phyloP scores from a whole-genome alignment of 2,329 filamentous ascomycete genomes.

The Cladosporium sp. region DNA sequence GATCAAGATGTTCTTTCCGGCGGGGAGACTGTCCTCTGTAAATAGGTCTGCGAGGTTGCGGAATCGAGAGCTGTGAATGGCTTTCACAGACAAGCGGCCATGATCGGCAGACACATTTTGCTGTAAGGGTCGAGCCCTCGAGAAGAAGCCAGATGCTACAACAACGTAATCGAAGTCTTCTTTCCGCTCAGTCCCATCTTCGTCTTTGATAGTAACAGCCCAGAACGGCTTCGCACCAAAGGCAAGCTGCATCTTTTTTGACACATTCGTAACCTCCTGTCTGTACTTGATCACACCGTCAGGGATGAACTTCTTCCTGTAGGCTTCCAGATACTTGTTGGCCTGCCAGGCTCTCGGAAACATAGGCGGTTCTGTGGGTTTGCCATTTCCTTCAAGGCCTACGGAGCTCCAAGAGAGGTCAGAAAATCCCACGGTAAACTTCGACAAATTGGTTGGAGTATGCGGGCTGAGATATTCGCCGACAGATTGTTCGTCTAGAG shows the following conservation, averaged over 20 bases:
- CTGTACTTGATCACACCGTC: slow-evolving; percentile 46
- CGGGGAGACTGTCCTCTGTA: slow-evolving; percentile 6
- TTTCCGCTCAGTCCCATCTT: slow-evolving; percentile 16
- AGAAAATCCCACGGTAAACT: slow-evolving; percentile 61
- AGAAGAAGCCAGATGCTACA: slow-evolving; percentile 74
- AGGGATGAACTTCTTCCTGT: slow-evolving; percentile 55
- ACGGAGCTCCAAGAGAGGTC: slow-evolving; percentile 66
- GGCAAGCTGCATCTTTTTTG: not conserved
- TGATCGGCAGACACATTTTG: slow-evolving; percentile 38
- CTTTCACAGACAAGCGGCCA: slow-evolving; percentile 31
- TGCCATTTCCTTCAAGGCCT: slow-evolving; percentile 22
- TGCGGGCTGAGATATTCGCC: slow-evolving; percentile 59
- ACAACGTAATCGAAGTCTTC: slow-evolving; percentile 65
- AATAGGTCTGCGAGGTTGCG: slow-evolving; percentile 46
- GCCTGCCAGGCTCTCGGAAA: slow-evolving; percentile 76
- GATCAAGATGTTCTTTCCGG: slow-evolving; percentile 62
- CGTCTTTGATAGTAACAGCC: slow-evolving; percentile 20
- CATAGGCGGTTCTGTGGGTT: slow-evolving; percentile 42
- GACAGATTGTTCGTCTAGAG: slow-evolving; percentile 32
- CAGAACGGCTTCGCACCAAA: slow-evolving; percentile 16
- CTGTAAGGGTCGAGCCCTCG: slow-evolving; percentile 53
- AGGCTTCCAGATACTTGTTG: slow-evolving; percentile 65
- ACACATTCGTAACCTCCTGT: slow-evolving; percentile 19
- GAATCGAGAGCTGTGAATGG: slow-evolving; percentile 67
- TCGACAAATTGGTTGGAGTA: slow-evolving; percentile 66